Conservation (phyloP, 768 basidiomycete species). For the Termitomyces sp. region DNA sequence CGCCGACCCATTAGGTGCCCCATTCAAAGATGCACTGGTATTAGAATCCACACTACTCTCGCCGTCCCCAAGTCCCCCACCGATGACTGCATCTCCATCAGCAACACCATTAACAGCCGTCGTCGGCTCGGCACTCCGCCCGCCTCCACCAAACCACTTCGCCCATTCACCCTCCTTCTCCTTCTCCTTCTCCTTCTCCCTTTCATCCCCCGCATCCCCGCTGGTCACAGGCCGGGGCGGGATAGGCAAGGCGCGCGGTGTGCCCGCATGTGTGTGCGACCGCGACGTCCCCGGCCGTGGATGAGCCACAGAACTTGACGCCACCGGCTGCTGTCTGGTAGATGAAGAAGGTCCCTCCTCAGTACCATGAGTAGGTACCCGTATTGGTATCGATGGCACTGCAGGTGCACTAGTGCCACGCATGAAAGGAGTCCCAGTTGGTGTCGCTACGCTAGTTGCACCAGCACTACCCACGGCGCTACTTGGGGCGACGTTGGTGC, state of each 20-base stretch:
- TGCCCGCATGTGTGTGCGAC: background rate
- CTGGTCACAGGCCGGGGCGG: slow-evolving; percentile 14
- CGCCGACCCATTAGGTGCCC: background rate
- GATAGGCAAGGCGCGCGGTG: slow-evolving; percentile 1
- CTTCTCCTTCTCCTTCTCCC: slow-evolving; percentile 8
- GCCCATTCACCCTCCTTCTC: slow-evolving; percentile 8
- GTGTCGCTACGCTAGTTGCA: background rate
- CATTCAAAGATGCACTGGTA: slow-evolving; percentile 22
- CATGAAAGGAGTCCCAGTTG: background rate
- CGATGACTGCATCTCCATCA: background rate
- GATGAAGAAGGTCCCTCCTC: background rate
- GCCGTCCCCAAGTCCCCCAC: background rate
- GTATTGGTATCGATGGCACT: background rate
- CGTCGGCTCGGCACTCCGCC: slow-evolving; percentile 5
- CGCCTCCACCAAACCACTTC: slow-evolving; percentile 14
- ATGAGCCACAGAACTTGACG: background rate
- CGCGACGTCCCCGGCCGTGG: slow-evolving; percentile 7
- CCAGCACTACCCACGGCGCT: background rate
- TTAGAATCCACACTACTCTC: slow-evolving; percentile 5
- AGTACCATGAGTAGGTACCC: background rate
- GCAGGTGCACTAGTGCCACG: background rate
- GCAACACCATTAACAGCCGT: slow-evolving; percentile 2
- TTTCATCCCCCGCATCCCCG: slow-evolving; percentile 2
- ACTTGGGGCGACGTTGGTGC: slow-evolving; percentile 3
- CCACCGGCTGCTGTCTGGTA: background rate